Percentiles rank a stretch among this genome's conserved stretches.
Conservation (phyloP, 2,329 filamentous ascomycete genomes). For the Xylariaceae sp. region DNA sequence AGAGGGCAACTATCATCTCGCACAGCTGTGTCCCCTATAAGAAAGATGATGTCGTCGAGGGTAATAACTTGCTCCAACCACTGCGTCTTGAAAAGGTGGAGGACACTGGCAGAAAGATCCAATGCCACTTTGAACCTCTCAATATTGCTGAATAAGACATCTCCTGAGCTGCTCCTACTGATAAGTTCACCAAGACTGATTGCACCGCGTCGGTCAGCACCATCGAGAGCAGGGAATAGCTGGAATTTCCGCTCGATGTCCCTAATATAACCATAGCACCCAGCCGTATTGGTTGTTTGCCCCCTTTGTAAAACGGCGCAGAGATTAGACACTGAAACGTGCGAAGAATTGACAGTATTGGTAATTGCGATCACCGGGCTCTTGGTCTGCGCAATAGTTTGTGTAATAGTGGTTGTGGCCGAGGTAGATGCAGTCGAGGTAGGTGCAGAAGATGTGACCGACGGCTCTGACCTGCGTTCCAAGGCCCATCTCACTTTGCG, state of each 20-base stretch:
- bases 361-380: no score
- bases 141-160: neutral
- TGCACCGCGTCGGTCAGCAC: neutral
- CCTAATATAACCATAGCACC: conserved; percentile 1
- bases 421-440: no score
- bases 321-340: neutral
- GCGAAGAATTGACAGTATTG: no score
- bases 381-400: no score
- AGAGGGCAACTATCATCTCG: neutral
- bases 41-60: conserved; percentile 5
- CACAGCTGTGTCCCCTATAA: neutral
- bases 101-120: conserved; percentile 4
- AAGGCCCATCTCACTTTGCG: no score
- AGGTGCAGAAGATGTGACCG: no score
- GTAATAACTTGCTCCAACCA: conserved; percentile 3
- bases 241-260: conserved; percentile 2
- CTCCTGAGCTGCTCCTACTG: neutral
- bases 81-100: conserved; percentile 2
- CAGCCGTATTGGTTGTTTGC: neutral
- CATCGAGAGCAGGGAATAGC: neutral
- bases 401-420: no score
- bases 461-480: no score
- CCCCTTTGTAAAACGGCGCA: neutral
- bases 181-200: conserved; percentile 6
- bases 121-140: conserved; percentile 4